Evolutionary conservation across 2,329 filamentous ascomycete genomes (phyloP).

Genomic region (Diaporthe humulicola): DNA sequence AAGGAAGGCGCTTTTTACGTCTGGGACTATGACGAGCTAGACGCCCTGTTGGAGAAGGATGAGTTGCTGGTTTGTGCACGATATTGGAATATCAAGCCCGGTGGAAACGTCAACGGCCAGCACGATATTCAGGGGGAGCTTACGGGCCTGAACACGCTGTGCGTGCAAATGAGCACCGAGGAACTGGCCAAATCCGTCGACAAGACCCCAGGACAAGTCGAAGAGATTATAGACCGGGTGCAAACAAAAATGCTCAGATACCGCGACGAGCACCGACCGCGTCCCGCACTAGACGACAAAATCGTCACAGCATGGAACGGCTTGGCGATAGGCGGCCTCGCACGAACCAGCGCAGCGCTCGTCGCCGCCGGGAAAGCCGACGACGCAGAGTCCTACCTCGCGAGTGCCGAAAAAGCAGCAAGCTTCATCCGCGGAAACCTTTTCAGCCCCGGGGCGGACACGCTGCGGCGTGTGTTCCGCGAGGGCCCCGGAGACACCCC

Average conservation of each 20-base stretch:
- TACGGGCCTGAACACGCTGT: constrained; percentile 86
- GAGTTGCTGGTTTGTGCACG: constrained; percentile 79
- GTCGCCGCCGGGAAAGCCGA: constrained; percentile 64
- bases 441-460: constrained; percentile 73
- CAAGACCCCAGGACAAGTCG: constrained; percentile 75
- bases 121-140: constrained; percentile 91
- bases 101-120: constrained; percentile 83
- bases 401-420: constrained; percentile 75
- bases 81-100: constrained; percentile 82
- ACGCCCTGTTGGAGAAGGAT: constrained; percentile 72
- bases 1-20: constrained; percentile 90
- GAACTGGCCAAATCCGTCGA: constrained; percentile 80
- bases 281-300: constrained; percentile 85
- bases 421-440: constrained; percentile 78
- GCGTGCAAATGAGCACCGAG: constrained; percentile 73
- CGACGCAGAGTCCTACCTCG: constrained; percentile 70
- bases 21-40: constrained; percentile 87
- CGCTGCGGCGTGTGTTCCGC: constrained; percentile 80
- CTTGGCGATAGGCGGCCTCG: constrained; percentile 82
- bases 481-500: constrained; percentile 73
- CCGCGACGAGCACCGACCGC: constrained; percentile 77
- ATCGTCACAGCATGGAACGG: constrained; percentile 90
- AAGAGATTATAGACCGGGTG: constrained; percentile 73
- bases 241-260: constrained; percentile 76
- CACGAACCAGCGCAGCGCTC: constrained; percentile 75